Evolutionary conservation across 2,329 filamentous ascomycete species (phyloP).

Genomic region (Cercospora brassicicola): DNA sequence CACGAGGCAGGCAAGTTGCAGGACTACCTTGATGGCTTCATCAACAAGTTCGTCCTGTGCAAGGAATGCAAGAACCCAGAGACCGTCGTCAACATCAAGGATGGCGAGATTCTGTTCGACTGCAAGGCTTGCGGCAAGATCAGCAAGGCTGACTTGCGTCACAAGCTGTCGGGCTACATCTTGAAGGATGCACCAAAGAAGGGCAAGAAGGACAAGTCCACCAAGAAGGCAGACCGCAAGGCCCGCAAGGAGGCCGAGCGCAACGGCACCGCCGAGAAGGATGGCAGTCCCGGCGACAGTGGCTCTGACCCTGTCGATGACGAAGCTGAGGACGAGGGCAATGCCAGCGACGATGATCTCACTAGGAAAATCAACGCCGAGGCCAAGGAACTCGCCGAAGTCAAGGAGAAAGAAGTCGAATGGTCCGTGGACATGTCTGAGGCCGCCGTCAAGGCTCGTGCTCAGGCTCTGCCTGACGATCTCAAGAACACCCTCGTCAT

Average conservation of each 20-base stretch:
- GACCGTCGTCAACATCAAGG: slow-evolving; percentile 93
- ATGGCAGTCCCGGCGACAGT: slow-evolving; percentile 66
- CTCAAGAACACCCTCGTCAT: slow-evolving; percentile 73
- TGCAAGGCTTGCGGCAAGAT: slow-evolving; percentile 98
- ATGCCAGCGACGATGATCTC: slow-evolving; percentile 87
- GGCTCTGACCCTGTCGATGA: slow-evolving; percentile 62
- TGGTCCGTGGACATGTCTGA: slow-evolving; percentile 98
- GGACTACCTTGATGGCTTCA: slow-evolving; percentile 97
- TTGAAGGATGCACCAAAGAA: slow-evolving; percentile 94
- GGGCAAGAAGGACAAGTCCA: slow-evolving; percentile 93
- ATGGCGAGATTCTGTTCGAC: slow-evolving; percentile 86
- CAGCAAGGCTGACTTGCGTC: slow-evolving; percentile 83
- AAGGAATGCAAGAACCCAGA: slow-evolving; percentile 99
- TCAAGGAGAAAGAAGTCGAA: slow-evolving; percentile 76
- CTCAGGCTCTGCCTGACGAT: slow-evolving; percentile 87
- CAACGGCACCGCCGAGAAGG: slow-evolving; percentile 52
- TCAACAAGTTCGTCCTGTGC: slow-evolving; percentile 97
- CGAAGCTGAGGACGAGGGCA: slow-evolving; percentile 65
- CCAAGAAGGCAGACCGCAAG: slow-evolving; percentile 82
- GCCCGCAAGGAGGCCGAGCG: slow-evolving; percentile 72
- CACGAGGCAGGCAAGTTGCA: slow-evolving; percentile 94
- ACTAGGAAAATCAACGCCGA: slow-evolving; percentile 70
- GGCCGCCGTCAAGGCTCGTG: slow-evolving; percentile 90
- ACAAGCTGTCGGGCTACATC: slow-evolving; percentile 97
- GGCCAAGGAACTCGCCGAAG: slow-evolving; percentile 67